phyloP scores from a whole-genome alignment of 176 grass and related monocot species.

The Chrysopogon serrulatus region DNA sequence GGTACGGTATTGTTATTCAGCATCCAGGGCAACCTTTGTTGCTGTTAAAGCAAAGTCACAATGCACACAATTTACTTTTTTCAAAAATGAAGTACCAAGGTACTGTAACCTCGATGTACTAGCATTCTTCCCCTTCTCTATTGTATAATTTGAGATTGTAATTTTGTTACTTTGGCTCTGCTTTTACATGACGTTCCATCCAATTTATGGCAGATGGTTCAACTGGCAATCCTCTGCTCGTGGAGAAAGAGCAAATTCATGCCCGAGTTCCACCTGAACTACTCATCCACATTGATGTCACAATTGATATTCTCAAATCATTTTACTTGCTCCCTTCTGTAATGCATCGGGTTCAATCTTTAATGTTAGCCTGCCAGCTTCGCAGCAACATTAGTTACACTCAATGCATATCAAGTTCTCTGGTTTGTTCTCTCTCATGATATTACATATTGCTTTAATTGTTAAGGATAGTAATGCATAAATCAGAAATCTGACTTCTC shows the following conservation, averaged over 20 bases:
- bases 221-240: slow-evolving; percentile 36
- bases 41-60: slow-evolving; percentile 90
- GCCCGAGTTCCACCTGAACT: slow-evolving; percentile 86
- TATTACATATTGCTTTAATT: slow-evolving; percentile 9
- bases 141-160: not conserved
- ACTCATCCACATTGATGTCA: slow-evolving; percentile 64
- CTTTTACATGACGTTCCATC: slow-evolving; percentile 29
- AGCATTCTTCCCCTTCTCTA: not conserved
- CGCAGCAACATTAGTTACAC: slow-evolving; percentile 59
- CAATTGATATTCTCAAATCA: slow-evolving; percentile 77
- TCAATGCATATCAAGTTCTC: slow-evolving; percentile 45
- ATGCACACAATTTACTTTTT: slow-evolving; percentile 90
- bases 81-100: slow-evolving; percentile 56
- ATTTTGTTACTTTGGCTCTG: slow-evolving; percentile 6
- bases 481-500: slow-evolving; percentile 4
- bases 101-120: slow-evolving; percentile 2
- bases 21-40: slow-evolving; percentile 76
- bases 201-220: slow-evolving; percentile 40
- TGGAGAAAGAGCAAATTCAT: slow-evolving; percentile 56
- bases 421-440: slow-evolving; percentile 53
- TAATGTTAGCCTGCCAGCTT: slow-evolving; percentile 85
- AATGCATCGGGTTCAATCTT: slow-evolving; percentile 82
- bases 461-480: not conserved
- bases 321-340: slow-evolving; percentile 96
- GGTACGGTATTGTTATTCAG: slow-evolving; percentile 82